A percentile compares a stretch with the other conserved stretches of the same genome.
Conservation (phyloP, 495 filamentous ascomycete species). For the Aspergillus haitiensis region DNA sequence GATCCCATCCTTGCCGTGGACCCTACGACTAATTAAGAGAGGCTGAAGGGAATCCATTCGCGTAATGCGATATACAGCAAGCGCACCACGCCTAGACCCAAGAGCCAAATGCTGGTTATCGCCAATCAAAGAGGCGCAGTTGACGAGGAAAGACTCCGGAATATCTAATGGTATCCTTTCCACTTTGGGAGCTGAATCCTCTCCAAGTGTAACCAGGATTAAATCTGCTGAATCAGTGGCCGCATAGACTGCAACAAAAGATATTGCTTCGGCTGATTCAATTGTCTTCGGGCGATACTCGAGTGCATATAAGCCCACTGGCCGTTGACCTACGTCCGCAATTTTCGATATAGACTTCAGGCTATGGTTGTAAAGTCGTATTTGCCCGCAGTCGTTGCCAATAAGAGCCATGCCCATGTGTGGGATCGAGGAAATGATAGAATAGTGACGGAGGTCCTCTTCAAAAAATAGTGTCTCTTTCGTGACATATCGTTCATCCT, state of each 20-base stretch:
- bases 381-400: constrained; percentile 31
- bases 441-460: constrained; percentile 36
- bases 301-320: constrained; percentile 31
- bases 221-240: constrained; percentile 33
- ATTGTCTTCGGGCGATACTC: constrained; percentile 19
- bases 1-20: constrained; percentile 66
- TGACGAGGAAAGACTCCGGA: constrained; percentile 38
- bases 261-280: constrained; percentile 17
- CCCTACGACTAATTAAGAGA: constrained; percentile 28
- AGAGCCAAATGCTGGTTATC: constrained; percentile 55
- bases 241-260: constrained; percentile 37
- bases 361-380: constrained; percentile 40
- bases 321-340: constrained; percentile 26
- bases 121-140: constrained; percentile 39
- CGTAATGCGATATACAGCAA: constrained; percentile 53
- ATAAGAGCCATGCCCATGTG: constrained; percentile 39
- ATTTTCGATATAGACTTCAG: constrained; percentile 31
- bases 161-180: constrained; percentile 30
- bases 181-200: constrained; percentile 20
- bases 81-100: constrained; percentile 64
- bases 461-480: constrained; percentile 36
- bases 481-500: constrained; percentile 19
- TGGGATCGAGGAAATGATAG: constrained; percentile 31
- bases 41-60: constrained; percentile 24
- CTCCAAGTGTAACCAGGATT: constrained; percentile 27